Base-by-base conservation (phyloP, 2,329 filamentous ascomycete species). In the Daldinia eschscholtzii region DNA sequence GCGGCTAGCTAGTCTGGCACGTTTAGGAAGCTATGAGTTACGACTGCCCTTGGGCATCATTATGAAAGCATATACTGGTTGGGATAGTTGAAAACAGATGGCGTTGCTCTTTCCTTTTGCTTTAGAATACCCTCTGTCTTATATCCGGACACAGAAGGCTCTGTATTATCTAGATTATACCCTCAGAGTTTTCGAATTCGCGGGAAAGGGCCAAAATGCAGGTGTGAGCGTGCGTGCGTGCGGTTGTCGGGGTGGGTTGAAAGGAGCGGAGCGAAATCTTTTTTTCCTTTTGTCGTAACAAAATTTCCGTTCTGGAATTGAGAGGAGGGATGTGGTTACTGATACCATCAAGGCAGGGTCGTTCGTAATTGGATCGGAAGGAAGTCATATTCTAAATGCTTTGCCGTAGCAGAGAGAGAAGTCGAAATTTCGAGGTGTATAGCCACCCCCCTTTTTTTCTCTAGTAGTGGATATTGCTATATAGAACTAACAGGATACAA, bases 61-160 rank as follows among this genome's bases (percentile, higher is more conserved):
- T 68, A 68, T 68, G 70, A 62, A 68, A 68, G 70, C 70, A 72
- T 72, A 53, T 70, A 72, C 48, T 56, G 65, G 67, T 72, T 72
- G 62, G 70, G 70, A 72, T 72, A 72, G 61, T 70, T 68, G 70
- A 63, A 41, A 61, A 48, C 61, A 61, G 59, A 66, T 53, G 70
- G 70, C 67, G 70, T 72, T 68, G 56, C 42, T 58, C 15, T 53
- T 53, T 67, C 44, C 15, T 58, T 70, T 39, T 61, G 48, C 65
- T 65, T 67, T 71, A 70, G 64, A 70, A 70, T 65, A 67, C 61
- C 64, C 70, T 58, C 48, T 59, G 58, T 58, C 62, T 55, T 61
- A 61, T 65, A 63, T 61, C 44, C 15, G 23, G 35, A 42, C 20
- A 37, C 35, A 30, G 33, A 57, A 20, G 42, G n/a, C 37, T 57